Conservation (phyloP, 495 filamentous ascomycete species). For the Apodospora peruviana region DNA sequence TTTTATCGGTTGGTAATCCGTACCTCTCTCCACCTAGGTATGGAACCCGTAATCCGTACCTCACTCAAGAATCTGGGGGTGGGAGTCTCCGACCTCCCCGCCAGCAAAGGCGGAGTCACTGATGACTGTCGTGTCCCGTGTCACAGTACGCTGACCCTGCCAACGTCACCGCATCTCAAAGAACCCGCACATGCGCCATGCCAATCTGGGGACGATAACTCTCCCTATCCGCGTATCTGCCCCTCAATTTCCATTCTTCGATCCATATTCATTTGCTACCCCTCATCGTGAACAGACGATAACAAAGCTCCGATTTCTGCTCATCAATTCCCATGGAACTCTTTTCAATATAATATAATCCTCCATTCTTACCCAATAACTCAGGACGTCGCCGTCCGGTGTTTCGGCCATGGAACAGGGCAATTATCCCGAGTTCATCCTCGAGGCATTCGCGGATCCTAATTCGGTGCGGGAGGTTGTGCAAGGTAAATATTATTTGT, state of each 20-base stretch:
- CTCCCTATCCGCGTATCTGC: too few relatives aligned
- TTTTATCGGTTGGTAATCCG: too few relatives aligned
- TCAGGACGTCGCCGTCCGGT: constrained; percentile 1
- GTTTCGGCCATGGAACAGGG: constrained; percentile 40
- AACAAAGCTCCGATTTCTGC: not conserved
- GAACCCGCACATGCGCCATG: too few relatives aligned
- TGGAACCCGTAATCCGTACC: too few relatives aligned
- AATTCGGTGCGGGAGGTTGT: constrained; percentile 82
- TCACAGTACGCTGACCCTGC: too few relatives aligned
- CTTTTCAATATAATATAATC: not conserved
- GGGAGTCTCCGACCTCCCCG: too few relatives aligned
- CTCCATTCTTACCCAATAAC: not conserved
- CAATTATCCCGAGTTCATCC: constrained; percentile 71
- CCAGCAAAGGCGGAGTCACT: too few relatives aligned
- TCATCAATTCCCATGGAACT: not conserved
- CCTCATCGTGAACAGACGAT: not conserved
- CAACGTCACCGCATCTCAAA: too few relatives aligned
- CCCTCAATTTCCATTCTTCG: not conserved
- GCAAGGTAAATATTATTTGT: constrained; percentile 57
- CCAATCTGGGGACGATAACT: too few relatives aligned
- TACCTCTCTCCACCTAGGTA: too few relatives aligned
- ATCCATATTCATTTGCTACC: constrained; percentile 1
- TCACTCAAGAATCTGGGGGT: too few relatives aligned
- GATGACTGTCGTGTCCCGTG: too few relatives aligned
- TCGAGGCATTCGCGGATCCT: constrained; percentile 80